Conservation (phyloP, 257 asterid genomes). For the Salvia miltiorrhiza region DNA sequence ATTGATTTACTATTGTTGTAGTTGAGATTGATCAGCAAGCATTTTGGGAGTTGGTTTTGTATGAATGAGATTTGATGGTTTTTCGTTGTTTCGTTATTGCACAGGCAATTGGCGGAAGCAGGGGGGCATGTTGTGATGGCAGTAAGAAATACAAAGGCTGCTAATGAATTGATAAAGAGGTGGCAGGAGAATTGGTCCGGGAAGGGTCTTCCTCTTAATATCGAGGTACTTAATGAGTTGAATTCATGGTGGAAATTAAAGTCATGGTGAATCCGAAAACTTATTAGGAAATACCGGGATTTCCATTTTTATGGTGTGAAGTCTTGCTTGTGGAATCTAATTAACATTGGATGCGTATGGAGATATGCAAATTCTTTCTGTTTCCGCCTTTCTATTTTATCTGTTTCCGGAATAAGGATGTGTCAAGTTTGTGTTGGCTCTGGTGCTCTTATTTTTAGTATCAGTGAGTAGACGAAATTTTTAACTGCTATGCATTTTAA, state of each 20-base stretch:
- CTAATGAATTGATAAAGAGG: slow-evolving; percentile 62
- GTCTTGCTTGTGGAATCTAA: background rate
- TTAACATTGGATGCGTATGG: background rate
- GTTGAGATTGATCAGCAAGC: background rate
- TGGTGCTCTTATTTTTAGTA: background rate
- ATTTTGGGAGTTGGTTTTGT: background rate
- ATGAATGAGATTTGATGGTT: background rate
- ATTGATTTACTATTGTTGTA: background rate
- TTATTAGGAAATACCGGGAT: background rate
- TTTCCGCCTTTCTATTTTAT: background rate
- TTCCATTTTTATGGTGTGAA: background rate
- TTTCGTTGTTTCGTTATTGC: slow-evolving; percentile 8
- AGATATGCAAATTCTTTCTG: background rate
- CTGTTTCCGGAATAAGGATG: background rate
- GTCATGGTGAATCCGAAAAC: background rate
- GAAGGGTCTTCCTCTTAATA: slow-evolving; percentile 80
- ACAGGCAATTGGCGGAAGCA: slow-evolving; percentile 87
- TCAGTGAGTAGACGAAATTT: background rate
- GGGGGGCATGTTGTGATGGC: slow-evolving; percentile 98
- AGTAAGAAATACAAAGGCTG: slow-evolving; percentile 73
- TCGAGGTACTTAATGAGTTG: slow-evolving; percentile 55
- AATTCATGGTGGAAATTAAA: background rate
- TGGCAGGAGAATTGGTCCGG: slow-evolving; percentile 90
- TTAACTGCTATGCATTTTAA: slow-evolving; percentile 23
- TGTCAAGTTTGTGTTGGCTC: background rate